phyloP scores from a whole-genome alignment of 1,284 basidiomycete species.

The Sanghuangporus baumii region DNA sequence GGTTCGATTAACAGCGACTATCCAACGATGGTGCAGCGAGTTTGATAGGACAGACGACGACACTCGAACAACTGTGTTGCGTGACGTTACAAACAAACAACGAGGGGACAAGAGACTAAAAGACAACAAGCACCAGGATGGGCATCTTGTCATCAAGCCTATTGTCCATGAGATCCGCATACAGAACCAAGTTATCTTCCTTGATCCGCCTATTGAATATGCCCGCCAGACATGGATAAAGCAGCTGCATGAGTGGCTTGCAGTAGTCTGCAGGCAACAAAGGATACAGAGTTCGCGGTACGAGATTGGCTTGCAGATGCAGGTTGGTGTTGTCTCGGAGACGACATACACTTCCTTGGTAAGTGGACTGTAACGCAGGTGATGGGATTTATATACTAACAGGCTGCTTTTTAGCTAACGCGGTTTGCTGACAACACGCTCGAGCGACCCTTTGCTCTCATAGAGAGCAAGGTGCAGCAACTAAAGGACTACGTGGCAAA shows the following conservation, averaged over 20 bases:
- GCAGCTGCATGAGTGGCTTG: slow-evolving; percentile 88
- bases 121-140: slow-evolving; percentile 60
- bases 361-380: slow-evolving; percentile 24
- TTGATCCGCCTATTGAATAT: slow-evolving; percentile 95
- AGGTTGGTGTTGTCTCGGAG: slow-evolving; percentile 55
- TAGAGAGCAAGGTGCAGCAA: slow-evolving; percentile 85
- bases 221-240: slow-evolving; percentile 89
- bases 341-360: slow-evolving; percentile 82
- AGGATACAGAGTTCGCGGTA: slow-evolving; percentile 93
- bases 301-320: slow-evolving; percentile 90
- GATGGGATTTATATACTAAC: neutral
- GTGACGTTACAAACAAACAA: slow-evolving; percentile 57
- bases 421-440: slow-evolving; percentile 72
- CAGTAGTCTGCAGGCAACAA: slow-evolving; percentile 85
- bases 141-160: slow-evolving; percentile 66
- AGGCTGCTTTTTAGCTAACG: slow-evolving; percentile 52
- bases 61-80: slow-evolving; percentile 42
- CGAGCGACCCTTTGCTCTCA: slow-evolving; percentile 77
- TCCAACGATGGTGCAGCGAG: slow-evolving; percentile 83
- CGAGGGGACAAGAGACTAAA: slow-evolving; percentile 59
- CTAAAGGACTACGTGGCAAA: slow-evolving; percentile 90
- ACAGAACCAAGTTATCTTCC: slow-evolving; percentile 97
- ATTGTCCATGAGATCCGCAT: slow-evolving; percentile 94
- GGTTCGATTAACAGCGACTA: slow-evolving; percentile 74
- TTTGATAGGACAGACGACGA: slow-evolving; percentile 75